Evolutionary conservation across 164 flowering plant genomes (phyloP).

Genomic region (Taxillus chinensis): DNA sequence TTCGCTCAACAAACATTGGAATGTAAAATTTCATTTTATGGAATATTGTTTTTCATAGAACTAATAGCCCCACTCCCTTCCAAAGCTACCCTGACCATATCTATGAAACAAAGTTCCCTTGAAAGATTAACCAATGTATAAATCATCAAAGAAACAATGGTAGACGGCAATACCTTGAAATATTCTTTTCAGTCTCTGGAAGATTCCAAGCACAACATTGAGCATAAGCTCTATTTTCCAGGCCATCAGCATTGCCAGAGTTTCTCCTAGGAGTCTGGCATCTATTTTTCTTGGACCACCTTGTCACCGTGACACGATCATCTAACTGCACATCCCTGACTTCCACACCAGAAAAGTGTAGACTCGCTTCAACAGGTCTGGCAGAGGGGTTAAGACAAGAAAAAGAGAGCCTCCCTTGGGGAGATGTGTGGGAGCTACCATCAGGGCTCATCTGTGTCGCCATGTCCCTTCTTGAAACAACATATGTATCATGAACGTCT

Average conservation of each 20-base stretch:
- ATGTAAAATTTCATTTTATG: too few species aligned
- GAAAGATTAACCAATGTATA: background rate
- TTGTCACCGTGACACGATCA: conserved; percentile 62
- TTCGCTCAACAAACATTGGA: background rate
- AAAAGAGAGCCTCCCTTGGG: conserved; percentile 34
- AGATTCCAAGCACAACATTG: conserved; percentile 57
- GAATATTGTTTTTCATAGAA: too few species aligned
- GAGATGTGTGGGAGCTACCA: conserved; percentile 55
- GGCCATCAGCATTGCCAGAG: conserved; percentile 32
- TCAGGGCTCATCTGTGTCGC: conserved; percentile 98
- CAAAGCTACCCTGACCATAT: background rate
- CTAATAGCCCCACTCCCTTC: background rate
- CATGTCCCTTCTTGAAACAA: conserved; percentile 79
- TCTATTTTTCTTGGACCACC: conserved; percentile 71
- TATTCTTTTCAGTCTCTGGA: conserved; percentile 45
- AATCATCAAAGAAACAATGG: background rate
- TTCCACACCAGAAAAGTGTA: conserved; percentile 38
- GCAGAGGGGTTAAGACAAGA: conserved; percentile 32
- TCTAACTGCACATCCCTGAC: conserved; percentile 82
- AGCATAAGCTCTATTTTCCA: conserved; percentile 47
- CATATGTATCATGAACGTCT: conserved; percentile 39
- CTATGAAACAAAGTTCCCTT: background rate
- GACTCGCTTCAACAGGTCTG: conserved; percentile 41
- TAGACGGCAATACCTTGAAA: conserved; percentile 44
- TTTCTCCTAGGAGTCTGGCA: conserved; percentile 29